Evolutionary conservation across 352 stramenopile genomes (phyloP), one percentile per base, ranked within the genome.

Genomic region (Phytophthora podocarpi): DNA sequence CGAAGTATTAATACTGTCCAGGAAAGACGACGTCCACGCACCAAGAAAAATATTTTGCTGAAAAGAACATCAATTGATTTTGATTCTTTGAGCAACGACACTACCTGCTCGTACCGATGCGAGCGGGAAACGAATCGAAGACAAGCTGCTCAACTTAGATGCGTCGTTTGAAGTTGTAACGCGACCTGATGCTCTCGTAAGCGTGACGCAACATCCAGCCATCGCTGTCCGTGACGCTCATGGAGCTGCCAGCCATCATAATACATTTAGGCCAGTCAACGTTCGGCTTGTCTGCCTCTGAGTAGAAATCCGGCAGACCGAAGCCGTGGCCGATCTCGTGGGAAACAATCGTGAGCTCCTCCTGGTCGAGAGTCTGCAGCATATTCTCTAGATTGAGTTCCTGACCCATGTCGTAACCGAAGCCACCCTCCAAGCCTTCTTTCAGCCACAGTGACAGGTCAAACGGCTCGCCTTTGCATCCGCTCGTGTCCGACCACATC

Each of bases 371-470:
- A 1, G n/a, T 54, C 34, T 61, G 46, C 11, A 78, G 9, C 57
- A 76, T 70, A 30, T 70, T 70, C 10, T 63, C 61, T 5, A 70
- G 42, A 16, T 73, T 63, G 6, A 81, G 55, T 37, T 64, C 27
- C 35, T 68, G 59, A 7, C 45, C 52, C 35, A 36, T 58, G n/a
- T 63, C 52, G n/a, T 56, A 53, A 18, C 42, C 65, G 3, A 64
- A 57, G 15, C 66, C 70, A 23, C 70, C 66, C 16, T 48, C 62
- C 3, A 70, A 24, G 11, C 54, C 66, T 16, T 67, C 20, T 36
- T 64, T 78, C 7, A 62, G 66, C 70, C 70, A 76, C n/a, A 78
- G 37, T 4, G 70, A 76, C 5, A 78, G 43, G 42, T 76, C 70
- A 49, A 78, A 78, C 5, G 66, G 57, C 23, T 69, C 57, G 6